These are phyloP conservation scores for Xylaria acuta DNA, from an alignment of 495 filamentous ascomycete genomes.

Conservation along the genomic window DNA sequence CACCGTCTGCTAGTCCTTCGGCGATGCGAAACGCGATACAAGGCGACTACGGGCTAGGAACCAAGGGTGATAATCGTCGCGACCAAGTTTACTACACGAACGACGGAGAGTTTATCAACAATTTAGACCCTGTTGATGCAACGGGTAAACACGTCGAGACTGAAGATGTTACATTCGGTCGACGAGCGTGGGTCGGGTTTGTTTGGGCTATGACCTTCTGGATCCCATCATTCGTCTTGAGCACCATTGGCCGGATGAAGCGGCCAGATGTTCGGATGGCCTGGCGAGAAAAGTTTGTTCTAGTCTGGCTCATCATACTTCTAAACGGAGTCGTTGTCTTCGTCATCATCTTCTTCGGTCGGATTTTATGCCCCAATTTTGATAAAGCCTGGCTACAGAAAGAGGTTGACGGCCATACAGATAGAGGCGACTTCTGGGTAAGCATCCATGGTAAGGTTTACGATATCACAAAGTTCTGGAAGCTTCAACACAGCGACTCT, in stretches of 20 bases:
- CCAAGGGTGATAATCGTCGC: conserved; percentile 81
- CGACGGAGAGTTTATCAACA: conserved; percentile 60
- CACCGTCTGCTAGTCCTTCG: conserved; percentile 77
- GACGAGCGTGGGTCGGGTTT: conserved; percentile 78
- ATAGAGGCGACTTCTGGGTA: conserved; percentile 81
- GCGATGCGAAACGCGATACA: conserved; percentile 65
- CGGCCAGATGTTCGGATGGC: conserved; percentile 95
- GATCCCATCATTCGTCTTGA: conserved; percentile 87
- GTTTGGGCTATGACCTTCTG: conserved; percentile 92
- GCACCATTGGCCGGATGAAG: conserved; percentile 92
- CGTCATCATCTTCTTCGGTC: conserved; percentile 88
- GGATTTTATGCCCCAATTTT: conserved; percentile 85
- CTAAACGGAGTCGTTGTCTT: conserved; percentile 88
- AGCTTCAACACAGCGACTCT: conserved; percentile 77
- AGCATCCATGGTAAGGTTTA: conserved; percentile 89
- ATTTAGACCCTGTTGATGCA: conserved; percentile 76
- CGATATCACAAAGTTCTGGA: conserved; percentile 89
- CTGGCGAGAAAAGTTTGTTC: conserved; percentile 92
- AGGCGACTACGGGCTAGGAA: conserved; percentile 87
- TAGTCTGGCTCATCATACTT: conserved; percentile 79
- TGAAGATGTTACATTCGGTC: conserved; percentile 62
- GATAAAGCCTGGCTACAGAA: conserved; percentile 85
- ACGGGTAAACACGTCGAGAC: conserved; percentile 78
- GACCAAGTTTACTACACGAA: conserved; percentile 72
- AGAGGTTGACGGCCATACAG: conserved; percentile 75